Evolutionary conservation across 805 yeast species (phyloP).

Genomic region (Metschnikowia gruessii): DNA sequence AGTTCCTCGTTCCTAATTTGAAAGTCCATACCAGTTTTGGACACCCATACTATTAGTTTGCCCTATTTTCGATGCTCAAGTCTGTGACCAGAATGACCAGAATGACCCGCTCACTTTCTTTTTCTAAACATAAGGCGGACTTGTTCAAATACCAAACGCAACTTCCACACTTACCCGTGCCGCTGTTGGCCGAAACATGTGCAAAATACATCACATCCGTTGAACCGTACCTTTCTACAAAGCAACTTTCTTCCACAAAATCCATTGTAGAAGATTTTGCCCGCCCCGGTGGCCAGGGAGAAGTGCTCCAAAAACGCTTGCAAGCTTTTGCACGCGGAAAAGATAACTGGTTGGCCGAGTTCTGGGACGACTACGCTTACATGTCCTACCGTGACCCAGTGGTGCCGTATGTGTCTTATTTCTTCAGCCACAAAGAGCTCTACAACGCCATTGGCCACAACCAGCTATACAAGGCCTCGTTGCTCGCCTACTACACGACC

Average conservation of each 20-base stretch:
- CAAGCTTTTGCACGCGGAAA: conserved; percentile 52
- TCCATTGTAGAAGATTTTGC: conserved; percentile 63
- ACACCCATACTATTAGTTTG: not conserved
- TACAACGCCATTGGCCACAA: conserved; percentile 54
- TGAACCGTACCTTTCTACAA: conserved; percentile 58
- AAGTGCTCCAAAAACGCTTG: conserved; percentile 65
- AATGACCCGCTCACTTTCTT: conserved; percentile 14
- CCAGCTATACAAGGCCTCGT: conserved; percentile 72
- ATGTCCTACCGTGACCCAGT: conserved; percentile 89
- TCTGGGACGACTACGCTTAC: conserved; percentile 95
- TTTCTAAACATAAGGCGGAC: conserved; percentile 50
- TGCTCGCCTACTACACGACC: conserved; percentile 63
- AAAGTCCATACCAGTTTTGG: no score
- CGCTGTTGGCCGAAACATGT: conserved; percentile 69
- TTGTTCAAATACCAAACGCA: conserved; percentile 69
- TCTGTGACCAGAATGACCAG: conserved; percentile 14
- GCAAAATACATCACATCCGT: conserved; percentile 67
- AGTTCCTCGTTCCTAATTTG: no score
- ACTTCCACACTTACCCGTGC: conserved; percentile 86
- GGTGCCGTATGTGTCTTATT: conserved; percentile 92
- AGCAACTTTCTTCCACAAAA: conserved; percentile 51
- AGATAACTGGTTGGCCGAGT: conserved; percentile 86
- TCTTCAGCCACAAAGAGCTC: conserved; percentile 76
- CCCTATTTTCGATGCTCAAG: conserved; percentile 15
- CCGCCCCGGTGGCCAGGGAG: conserved; percentile 60